phyloP scores from a whole-genome alignment of 2,329 filamentous ascomycete genomes.

The Trichoderma simmonsii region DNA sequence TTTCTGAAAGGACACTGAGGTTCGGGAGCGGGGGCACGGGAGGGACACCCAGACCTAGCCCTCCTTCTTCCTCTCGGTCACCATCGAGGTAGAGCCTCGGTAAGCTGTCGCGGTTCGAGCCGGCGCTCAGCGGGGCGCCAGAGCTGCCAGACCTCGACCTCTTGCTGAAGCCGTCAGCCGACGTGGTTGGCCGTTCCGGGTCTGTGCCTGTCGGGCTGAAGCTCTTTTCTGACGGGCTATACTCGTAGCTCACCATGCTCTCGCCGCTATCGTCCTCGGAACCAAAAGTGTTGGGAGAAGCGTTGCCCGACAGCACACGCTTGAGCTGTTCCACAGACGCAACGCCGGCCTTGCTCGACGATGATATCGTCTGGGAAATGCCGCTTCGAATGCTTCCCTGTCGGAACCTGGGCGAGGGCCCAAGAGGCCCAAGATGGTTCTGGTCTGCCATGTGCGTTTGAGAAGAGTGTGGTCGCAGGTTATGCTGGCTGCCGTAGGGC shows the following conservation, averaged over 20 bases:
- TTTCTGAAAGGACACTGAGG: constrained; percentile 31
- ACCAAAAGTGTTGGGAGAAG: constrained; percentile 38
- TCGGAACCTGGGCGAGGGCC: constrained; percentile 43
- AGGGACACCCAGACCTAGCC: constrained; percentile 42
- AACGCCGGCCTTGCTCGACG: constrained; percentile 48
- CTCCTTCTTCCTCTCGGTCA: constrained; percentile 20
- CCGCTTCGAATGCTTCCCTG: constrained; percentile 55
- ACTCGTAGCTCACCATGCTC: constrained; percentile 69
- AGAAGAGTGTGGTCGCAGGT: constrained; percentile 48
- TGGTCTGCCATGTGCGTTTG: constrained; percentile 34
- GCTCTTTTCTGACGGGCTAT: constrained; percentile 63
- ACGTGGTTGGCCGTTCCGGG: constrained; percentile 30
- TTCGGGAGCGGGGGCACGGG: constrained; percentile 56
- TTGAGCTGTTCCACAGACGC: constrained; percentile 64
- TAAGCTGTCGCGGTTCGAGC: constrained; percentile 35
- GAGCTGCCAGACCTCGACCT: constrained; percentile 37
- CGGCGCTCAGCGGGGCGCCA: constrained; percentile 43
- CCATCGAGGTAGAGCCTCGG: constrained; percentile 30
- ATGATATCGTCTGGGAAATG: constrained; percentile 43
- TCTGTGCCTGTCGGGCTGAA: constrained; percentile 44
- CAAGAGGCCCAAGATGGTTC: constrained; percentile 32
- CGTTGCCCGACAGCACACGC: constrained; percentile 55
- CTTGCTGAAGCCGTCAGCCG: constrained; percentile 28
- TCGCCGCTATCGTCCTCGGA: constrained; percentile 57
- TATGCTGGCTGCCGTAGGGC: constrained; percentile 49